Base-by-base conservation (phyloP, 2,329 filamentous ascomycete species). In the Fusarium beomiforme region DNA sequence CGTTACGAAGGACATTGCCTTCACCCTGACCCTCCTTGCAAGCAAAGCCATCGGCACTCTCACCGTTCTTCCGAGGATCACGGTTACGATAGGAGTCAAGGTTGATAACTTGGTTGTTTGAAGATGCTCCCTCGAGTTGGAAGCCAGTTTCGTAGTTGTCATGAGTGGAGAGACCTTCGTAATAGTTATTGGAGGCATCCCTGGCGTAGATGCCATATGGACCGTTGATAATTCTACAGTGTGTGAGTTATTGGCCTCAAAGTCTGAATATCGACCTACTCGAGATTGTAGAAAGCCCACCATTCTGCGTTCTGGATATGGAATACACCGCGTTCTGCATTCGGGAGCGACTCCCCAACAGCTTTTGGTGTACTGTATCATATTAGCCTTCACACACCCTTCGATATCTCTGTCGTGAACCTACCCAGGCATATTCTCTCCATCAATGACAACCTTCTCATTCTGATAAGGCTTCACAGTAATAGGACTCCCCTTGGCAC, bases 61-160 rank as follows among this genome's bases (percentile, higher is more conserved):
- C 85, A 17, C 85, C 85, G 46, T 86, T 86, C 78, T 86, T 86
- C 53, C 85, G 81, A 8, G 85, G 85, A 47, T 84, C 83, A 1
- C 82, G 80, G 74, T 84, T 84, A 29, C 77, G 75, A 67, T 84
- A 84, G 6, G 82, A 84, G 74, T 84, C 83, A 2, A 84, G 77
- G 59, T 82, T 82, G 10, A 83, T 66, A 33, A 84, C 77, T n/a
- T 78, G 78, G 72, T 84, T 84, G 64, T 82, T 81, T 34, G 65
- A 61, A 1, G 78, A 69, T 29, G 67, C 57, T 3, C 80, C 79
- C 43, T 81, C 74, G 9, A 82, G 73, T 26, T 82, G 80, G 53
- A 82, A 82, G 8, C 80, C 80, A 2, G 80, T 59, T 73, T 85
- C 72, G 36, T 80, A 82, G 67, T 82, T 82, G 67, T 81, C 78